Evolutionary conservation across 2,329 filamentous ascomycete genomes (phyloP).

Genomic region (Botrytis galanthina): DNA sequence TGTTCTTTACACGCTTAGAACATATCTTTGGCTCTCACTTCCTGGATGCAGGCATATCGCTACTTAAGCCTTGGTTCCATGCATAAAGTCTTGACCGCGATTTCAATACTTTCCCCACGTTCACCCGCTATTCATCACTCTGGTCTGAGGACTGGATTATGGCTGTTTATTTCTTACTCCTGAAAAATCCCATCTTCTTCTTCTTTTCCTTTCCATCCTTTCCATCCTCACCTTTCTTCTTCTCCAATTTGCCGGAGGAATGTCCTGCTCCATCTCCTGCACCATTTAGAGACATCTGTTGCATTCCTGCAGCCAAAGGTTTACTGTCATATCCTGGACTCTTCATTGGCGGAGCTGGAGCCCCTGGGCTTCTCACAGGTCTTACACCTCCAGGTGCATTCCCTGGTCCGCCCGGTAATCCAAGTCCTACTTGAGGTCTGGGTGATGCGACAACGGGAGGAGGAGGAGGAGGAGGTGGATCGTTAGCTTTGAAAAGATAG

Average conservation of each 20-base stretch:
- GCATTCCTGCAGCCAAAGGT: constrained; percentile 9
- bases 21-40: background rate
- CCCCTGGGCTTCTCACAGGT: constrained; percentile 12
- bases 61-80: background rate
- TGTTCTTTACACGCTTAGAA: background rate
- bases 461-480: constrained; percentile 48
- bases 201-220: constrained; percentile 45
- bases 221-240: constrained; percentile 45
- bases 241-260: constrained; percentile 44
- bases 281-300: constrained; percentile 16
- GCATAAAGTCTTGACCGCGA: background rate
- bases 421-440: constrained; percentile 2
- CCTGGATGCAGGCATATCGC: background rate
- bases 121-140: background rate
- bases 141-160: background rate
- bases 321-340: constrained; percentile 5
- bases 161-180: constrained; percentile 52
- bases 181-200: constrained; percentile 58
- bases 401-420: constrained; percentile 6
- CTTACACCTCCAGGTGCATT: constrained; percentile 3
- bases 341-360: constrained; percentile 14
- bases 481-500: constrained; percentile 77
- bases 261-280: constrained; percentile 1
- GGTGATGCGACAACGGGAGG: constrained; percentile 35
- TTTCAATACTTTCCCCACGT: background rate